phyloP scores from a whole-genome alignment of 2,329 filamentous ascomycete genomes.

The Diplodia seriata region DNA sequence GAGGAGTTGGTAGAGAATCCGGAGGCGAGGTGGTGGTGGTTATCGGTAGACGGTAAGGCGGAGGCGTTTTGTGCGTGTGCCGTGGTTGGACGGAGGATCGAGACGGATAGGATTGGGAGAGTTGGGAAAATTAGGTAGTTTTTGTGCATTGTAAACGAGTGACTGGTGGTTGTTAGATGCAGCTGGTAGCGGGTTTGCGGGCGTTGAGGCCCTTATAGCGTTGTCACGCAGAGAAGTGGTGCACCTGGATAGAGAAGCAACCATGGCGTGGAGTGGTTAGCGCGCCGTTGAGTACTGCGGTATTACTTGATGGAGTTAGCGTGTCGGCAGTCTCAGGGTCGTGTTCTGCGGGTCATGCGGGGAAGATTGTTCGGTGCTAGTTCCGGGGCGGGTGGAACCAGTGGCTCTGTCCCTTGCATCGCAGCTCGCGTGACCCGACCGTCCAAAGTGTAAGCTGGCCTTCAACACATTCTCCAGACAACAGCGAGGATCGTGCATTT shows the following conservation, averaged over 20 bases:
- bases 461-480: too few relatives aligned
- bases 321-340: not conserved
- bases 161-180: too few relatives aligned
- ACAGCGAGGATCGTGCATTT: too few relatives aligned
- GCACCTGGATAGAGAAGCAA: too few relatives aligned
- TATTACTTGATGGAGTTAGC: not conserved
- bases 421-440: not conserved
- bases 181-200: too few relatives aligned
- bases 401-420: not conserved
- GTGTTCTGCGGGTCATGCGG: not conserved
- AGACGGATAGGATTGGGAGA: not conserved
- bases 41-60: not conserved
- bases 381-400: not conserved
- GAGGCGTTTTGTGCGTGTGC: too few relatives aligned
- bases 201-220: too few relatives aligned
- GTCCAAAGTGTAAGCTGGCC: too few relatives aligned
- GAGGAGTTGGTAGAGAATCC: too few relatives aligned
- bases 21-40: not conserved
- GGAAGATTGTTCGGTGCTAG: not conserved
- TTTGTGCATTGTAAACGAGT: too few relatives aligned
- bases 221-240: too few relatives aligned
- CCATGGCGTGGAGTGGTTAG: not conserved
- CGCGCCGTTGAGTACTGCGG: not conserved
- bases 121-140: too few relatives aligned
- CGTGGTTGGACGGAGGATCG: not conserved